Evolutionary conservation across 805 yeast species (phyloP), one percentile per base, ranked within the genome.

Genomic region (Lachancea nothofagi): DNA sequence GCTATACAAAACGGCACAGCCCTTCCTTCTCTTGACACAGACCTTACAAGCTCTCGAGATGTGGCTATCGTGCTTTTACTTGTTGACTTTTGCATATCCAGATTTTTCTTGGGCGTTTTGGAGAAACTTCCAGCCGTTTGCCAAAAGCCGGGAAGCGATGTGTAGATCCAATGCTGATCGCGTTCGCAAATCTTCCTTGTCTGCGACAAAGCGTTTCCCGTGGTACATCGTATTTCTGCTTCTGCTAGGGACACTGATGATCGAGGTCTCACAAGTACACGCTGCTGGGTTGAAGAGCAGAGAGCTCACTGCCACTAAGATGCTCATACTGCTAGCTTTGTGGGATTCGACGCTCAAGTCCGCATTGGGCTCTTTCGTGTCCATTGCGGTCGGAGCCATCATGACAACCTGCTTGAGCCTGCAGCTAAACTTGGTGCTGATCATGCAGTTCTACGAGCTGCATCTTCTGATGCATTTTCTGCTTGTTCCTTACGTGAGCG

Each of bases 401-500:
- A 3, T 33, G 23, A 14, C 30, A 5, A 19, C 30, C n/a, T 33
- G 13, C 10, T 4, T 33, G 13, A 26, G 30, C 30, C 21, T 26
- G 23, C 22, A 13, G 12, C 9, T 24, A 7, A 33, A 25, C 29
- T 13, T 33, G 17, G 30, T 30, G 4, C 46, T 68, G 21, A 57
- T 64, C 53, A 32, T 54, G 3, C 67, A 34, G 14, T 64, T 10
- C 36, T 62, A 26, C 40, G 52, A 7, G 20, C 44, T 7, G 12
- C 51, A 70, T 10, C 61, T 68, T 29, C 59, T 76, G 40, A 58
- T 66, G 36, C 59, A 68, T 28, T 75, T 72, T 30, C 62, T 77
- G 36, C 62, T 77, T 27, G 50, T 55, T 5, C 80, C 80, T 4
- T 77, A 74, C 52, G 72, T 77, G 53, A 49, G 62, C 7, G 59